phyloP scores from a whole-genome alignment of 2,329 filamentous ascomycete species.

The Trichoderma polysporum region DNA sequence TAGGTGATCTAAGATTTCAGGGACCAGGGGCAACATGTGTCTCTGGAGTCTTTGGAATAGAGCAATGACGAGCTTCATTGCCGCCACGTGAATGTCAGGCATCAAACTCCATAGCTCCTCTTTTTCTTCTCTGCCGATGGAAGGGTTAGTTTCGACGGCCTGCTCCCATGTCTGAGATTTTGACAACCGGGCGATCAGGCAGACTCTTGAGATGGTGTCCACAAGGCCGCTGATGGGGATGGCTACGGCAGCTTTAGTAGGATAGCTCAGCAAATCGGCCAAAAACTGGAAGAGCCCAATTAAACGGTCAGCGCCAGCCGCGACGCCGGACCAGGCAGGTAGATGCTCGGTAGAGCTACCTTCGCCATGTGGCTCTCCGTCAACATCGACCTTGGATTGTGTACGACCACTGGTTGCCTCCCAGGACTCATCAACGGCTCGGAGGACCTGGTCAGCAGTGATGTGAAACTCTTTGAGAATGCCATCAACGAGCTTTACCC shows the following conservation, averaged over 20 bases:
- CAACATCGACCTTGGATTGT: conserved; percentile 43
- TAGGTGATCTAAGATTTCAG: conserved; percentile 68
- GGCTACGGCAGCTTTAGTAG: conserved; percentile 64
- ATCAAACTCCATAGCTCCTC: conserved; percentile 74
- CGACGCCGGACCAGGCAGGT: conserved; percentile 72
- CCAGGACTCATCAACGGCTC: conserved; percentile 79
- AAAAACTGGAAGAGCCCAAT: conserved; percentile 65
- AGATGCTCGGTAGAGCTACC: conserved; percentile 50
- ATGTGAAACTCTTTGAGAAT: conserved; percentile 65
- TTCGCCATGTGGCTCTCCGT: conserved; percentile 50
- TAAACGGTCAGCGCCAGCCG: conserved; percentile 69
- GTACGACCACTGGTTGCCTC: conserved; percentile 60
- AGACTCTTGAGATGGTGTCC: conserved; percentile 68
- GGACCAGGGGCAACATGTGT: conserved; percentile 58
- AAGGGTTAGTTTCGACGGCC: conserved; percentile 64
- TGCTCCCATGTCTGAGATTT: conserved; percentile 48
- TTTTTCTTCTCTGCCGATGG: conserved; percentile 76
- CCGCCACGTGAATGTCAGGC: conserved; percentile 70
- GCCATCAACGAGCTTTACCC: conserved; percentile 64
- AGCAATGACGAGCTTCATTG: conserved; percentile 60
- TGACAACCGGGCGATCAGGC: conserved; percentile 60
- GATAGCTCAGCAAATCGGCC: conserved; percentile 58
- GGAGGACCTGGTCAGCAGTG: conserved; percentile 74
- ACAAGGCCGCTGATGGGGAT: conserved; percentile 67
- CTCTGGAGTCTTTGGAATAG: conserved; percentile 59